phyloP scores from a whole-genome alignment of 2,329 filamentous ascomycete species.

The Trichoderma aggressivum region DNA sequence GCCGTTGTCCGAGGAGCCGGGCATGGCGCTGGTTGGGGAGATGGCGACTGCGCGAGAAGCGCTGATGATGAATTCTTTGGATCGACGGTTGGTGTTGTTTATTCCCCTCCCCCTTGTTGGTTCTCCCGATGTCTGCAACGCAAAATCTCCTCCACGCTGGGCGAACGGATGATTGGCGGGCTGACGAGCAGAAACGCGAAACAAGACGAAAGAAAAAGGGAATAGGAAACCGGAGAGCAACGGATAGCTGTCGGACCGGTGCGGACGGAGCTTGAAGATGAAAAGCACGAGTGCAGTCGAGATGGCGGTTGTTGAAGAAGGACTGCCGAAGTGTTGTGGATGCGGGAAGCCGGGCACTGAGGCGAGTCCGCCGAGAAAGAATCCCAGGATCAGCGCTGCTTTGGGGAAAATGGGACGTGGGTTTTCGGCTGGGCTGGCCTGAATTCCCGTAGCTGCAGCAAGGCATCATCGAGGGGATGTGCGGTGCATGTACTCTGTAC shows the following conservation, averaged over 20 bases:
- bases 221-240: not conserved
- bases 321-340: slow-evolving; percentile 13
- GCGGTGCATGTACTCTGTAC: not conserved
- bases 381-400: not conserved
- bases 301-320: not conserved
- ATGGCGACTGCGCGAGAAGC: slow-evolving; percentile 1
- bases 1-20: slow-evolving; percentile 38
- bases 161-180: not conserved
- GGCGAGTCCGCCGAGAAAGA: not conserved
- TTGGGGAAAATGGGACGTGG: slow-evolving; percentile 9
- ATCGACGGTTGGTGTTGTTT: not conserved
- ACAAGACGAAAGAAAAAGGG: not conserved
- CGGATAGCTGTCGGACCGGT: not conserved
- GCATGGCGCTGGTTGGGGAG: slow-evolving; percentile 26
- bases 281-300: not conserved
- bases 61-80: not conserved
- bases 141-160: not conserved
- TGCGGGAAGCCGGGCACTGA: slow-evolving; percentile 11
- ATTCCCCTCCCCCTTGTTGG: not conserved
- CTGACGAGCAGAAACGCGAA: not conserved
- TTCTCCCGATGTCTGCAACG: not conserved
- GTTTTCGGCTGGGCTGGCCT: not conserved
- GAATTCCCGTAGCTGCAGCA: slow-evolving; percentile 3
- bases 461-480: not conserved
- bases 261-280: not conserved